Evolutionary conservation across 192 early-diverging fungal genomes (phyloP).

Genomic region (Umbelopsis sp.): DNA sequence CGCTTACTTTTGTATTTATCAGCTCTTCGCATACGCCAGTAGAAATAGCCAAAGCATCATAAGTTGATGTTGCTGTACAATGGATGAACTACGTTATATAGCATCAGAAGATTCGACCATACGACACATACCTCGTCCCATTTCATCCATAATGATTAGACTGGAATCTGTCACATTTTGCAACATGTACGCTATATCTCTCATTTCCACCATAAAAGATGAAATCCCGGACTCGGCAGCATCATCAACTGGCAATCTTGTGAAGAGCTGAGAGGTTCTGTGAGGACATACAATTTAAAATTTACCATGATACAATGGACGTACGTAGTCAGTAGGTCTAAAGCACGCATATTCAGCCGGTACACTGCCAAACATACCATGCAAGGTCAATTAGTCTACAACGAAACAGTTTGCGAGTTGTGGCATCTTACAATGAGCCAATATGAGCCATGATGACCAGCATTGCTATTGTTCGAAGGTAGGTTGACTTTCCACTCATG

Average conservation of each 20-base stretch:
- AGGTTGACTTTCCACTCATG: slow-evolving; percentile 91
- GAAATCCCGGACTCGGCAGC: slow-evolving; percentile 61
- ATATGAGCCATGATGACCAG: slow-evolving; percentile 85
- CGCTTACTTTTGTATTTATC: slow-evolving; percentile 37
- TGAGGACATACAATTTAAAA: background rate
- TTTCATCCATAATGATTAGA: slow-evolving; percentile 89
- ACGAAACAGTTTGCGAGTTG: background rate
- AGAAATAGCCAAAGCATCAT: slow-evolving; percentile 73
- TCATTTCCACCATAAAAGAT: slow-evolving; percentile 88
- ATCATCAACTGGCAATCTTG: slow-evolving; percentile 76
- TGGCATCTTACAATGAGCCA: slow-evolving; percentile 64
- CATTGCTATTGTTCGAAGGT: slow-evolving; percentile 79
- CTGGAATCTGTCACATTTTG: slow-evolving; percentile 65
- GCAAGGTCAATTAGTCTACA: background rate
- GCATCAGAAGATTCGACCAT: background rate
- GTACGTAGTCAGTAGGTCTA: slow-evolving; percentile 61
- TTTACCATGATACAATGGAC: background rate
- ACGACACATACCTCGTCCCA: slow-evolving; percentile 64
- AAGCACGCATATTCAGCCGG: slow-evolving; percentile 81
- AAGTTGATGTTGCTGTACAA: slow-evolving; percentile 58
- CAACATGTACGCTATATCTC: slow-evolving; percentile 80
- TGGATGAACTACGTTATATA: background rate
- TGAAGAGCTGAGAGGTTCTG: slow-evolving; percentile 55
- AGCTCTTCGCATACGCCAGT: slow-evolving; percentile 76
- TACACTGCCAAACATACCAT: slow-evolving; percentile 47